Conservation (phyloP, 257 asterid species). For the Nicotiana obtusifolia region DNA sequence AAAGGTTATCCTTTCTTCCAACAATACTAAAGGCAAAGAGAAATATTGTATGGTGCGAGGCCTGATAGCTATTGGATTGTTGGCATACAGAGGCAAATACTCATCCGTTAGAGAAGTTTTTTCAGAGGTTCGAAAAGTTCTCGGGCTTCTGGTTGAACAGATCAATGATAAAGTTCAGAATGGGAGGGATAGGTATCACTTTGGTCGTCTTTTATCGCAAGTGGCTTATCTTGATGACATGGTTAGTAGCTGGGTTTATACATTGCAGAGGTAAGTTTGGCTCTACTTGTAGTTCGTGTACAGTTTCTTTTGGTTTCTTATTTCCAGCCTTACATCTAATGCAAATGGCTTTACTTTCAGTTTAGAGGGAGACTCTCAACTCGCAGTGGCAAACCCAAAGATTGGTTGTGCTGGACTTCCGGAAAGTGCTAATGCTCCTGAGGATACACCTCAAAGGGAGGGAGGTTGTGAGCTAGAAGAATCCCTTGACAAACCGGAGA, state of each 20-base stretch:
- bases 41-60: slow-evolving; percentile 64
- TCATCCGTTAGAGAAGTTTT: slow-evolving; percentile 61
- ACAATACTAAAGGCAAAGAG: slow-evolving; percentile 42
- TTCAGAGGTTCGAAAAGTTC: slow-evolving; percentile 65
- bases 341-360: slow-evolving; percentile 37
- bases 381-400: slow-evolving; percentile 32
- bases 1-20: slow-evolving; percentile 32
- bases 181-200: slow-evolving; percentile 71
- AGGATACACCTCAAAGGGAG: slow-evolving; percentile 27
- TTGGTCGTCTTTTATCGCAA: slow-evolving; percentile 69
- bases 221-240: slow-evolving; percentile 93
- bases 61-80: slow-evolving; percentile 83
- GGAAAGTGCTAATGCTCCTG: slow-evolving; percentile 16
- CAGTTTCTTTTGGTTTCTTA: slow-evolving; percentile 3
- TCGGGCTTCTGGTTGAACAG: slow-evolving; percentile 57
- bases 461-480: slow-evolving; percentile 24
- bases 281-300: slow-evolving; percentile 8
- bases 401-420: slow-evolving; percentile 15
- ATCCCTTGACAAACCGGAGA: slow-evolving; percentile 24
- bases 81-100: slow-evolving; percentile 81
- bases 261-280: slow-evolving; percentile 59
- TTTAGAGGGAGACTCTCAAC: slow-evolving; percentile 55
- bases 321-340: slow-evolving; percentile 17
- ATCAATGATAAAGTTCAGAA: slow-evolving; percentile 67
- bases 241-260: slow-evolving; percentile 74